Base-by-base conservation (phyloP, 2,329 filamentous ascomycete genomes). In the Ambrosiella beaveri region DNA sequence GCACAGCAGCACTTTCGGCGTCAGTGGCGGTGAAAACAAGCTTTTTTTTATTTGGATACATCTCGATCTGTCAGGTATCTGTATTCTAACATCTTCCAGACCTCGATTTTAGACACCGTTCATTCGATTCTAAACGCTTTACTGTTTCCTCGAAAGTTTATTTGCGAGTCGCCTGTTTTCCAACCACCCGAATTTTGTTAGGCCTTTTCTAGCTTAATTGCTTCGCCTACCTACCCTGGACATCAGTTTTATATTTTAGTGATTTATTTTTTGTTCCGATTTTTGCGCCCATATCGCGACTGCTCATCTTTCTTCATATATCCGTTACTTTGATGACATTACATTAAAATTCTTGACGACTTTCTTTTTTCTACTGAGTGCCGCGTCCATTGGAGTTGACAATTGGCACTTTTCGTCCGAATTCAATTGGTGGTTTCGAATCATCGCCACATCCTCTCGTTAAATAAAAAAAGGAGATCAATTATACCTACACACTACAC, bases 161-260 rank as follows among this genome's bases (percentile, higher is more conserved):
- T 36, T 57, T 57, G 56, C 56, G 15, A 19, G 44, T 47, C n/a
- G 44, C 11, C 56, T 12, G 44, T 49, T 15, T 13, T 47, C 52
- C 51, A 59, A 59, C 52, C 52, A 15, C 52, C 57, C 57, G 53
- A 55, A 27, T 51, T 59, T 55, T 13, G 17, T 49, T 51, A 15
- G 45, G 37, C 57, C 37, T 49, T 52, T 56, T 51, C 27, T 36
- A 13, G 51, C 15, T 54, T 39, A 37, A 54, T 38, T 52, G 19
- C 19, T 54, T 15, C 36, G 51, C n/a, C 36, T 39, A 27, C 36
- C 17, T 15, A 53, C 50, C 27, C 37, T 27, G 37, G 36, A 53
- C 12, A 40, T 55, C 5, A 37, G 47, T 54, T 50, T 55, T 50
- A 37, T 37, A 17, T 45, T 44, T 44, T 27, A 27, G 27, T 27